A percentile compares a stretch with the other conserved stretches of the same genome.
Conservation (phyloP, 352 stramenopile genomes). For the Globisporangium heterothallicum region DNA sequence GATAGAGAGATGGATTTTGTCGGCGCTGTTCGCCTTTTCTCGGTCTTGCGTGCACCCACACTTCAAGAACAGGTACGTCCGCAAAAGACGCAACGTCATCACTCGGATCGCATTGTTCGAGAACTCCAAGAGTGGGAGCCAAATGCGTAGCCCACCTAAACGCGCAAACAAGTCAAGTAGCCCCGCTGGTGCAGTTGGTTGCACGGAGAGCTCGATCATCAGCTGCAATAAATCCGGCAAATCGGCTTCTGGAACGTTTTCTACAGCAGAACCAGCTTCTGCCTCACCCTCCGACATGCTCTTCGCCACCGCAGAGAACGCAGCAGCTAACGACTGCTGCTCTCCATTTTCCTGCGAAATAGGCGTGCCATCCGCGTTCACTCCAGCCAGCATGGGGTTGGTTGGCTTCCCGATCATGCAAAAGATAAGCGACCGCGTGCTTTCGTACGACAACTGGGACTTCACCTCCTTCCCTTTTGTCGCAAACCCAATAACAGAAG, state of each 20-base stretch:
- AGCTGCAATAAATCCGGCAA: conserved; percentile 72
- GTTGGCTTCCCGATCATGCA: conserved; percentile 85
- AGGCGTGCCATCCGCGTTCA: conserved; percentile 59
- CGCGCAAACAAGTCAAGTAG: conserved; percentile 73
- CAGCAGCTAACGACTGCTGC: conserved; percentile 18
- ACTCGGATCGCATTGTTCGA: conserved; percentile 65
- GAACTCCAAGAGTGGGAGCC: conserved; percentile 75
- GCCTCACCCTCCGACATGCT: conserved; percentile 62
- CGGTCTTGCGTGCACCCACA: conserved; percentile 58
- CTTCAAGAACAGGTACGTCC: conserved; percentile 76
- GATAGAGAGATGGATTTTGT: conserved; percentile 77
- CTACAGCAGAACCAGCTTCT: conserved; percentile 58
- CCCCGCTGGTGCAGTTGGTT: conserved; percentile 59
- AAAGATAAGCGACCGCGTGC: conserved; percentile 76
- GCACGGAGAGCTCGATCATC: conserved; percentile 71
- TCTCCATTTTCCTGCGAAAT: conserved; percentile 43
- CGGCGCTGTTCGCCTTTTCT: conserved; percentile 54
- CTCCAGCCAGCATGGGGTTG: conserved; percentile 55
- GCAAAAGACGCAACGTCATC: conserved; percentile 74
- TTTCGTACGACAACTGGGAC: conserved; percentile 78
- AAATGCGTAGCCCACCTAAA: conserved; percentile 74
- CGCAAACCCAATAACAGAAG: conserved; percentile 48
- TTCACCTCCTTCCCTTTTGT: conserved; percentile 58
- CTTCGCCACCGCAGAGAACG: conserved; percentile 43
- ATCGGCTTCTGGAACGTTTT: conserved; percentile 70